These are phyloP conservation scores for Candida labiduridarum DNA, from an alignment of 1,139 yeast genomes.

Conservation along the genomic window DNA sequence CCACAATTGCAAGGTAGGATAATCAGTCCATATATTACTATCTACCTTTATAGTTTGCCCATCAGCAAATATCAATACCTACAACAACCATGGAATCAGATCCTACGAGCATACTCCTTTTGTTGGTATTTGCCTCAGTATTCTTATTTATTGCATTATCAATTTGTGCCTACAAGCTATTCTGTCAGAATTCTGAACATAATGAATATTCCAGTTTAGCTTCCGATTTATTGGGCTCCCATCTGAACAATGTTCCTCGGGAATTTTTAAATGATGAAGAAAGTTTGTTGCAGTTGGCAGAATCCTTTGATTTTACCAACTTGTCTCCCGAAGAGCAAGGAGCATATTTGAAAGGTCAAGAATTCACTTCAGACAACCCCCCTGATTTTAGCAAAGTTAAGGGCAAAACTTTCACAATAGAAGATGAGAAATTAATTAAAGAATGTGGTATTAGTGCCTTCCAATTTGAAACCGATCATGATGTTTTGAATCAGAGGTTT, in stretches of 20 bases:
- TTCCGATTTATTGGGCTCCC: constrained; percentile 20
- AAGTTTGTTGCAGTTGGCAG: constrained; percentile 35
- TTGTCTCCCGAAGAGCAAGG: constrained; percentile 49
- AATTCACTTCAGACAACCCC: constrained; percentile 34
- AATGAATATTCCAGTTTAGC: constrained; percentile 19
- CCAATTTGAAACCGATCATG: constrained; percentile 41
- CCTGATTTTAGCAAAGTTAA: constrained; percentile 34
- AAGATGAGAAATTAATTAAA: constrained; percentile 34
- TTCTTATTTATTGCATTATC: constrained; percentile 18
- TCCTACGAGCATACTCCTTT: constrained; percentile 17
- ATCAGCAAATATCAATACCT: neutral
- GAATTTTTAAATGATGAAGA: constrained; percentile 50
- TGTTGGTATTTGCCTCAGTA: constrained; percentile 18
- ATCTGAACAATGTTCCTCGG: constrained; percentile 30
- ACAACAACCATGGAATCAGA: constrained; percentile 11
- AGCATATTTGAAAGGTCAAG: constrained; percentile 38
- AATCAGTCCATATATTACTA: too few species aligned
- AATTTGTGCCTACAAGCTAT: constrained; percentile 19
- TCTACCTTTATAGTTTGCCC: too few species aligned
- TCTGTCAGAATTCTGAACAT: constrained; percentile 15
- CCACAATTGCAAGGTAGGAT: too few species aligned
- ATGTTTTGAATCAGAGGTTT: constrained; percentile 34
- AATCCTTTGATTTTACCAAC: constrained; percentile 39
- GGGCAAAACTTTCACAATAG: constrained; percentile 36
- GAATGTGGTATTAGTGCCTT: constrained; percentile 47